Base-by-base conservation (phyloP, 805 yeast species). In the Hagleromyces aurorensis region DNA sequence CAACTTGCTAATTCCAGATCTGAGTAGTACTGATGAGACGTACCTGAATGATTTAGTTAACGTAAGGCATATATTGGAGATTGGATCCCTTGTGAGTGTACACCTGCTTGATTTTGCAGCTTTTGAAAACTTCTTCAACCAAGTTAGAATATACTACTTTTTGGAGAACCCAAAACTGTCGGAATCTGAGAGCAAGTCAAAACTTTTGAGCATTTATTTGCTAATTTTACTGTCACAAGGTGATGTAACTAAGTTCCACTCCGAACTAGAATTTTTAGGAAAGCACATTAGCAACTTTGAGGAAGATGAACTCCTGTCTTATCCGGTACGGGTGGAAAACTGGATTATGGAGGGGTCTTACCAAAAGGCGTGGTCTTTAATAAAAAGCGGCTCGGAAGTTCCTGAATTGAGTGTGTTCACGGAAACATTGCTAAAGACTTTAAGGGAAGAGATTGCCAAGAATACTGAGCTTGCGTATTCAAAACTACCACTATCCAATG, bases 341-440 rank as follows among this genome's bases (percentile, higher is more conserved):
- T 84, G 93, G 80, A 71, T 91, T 42, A 85, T 89, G 79, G 97
- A 91, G 61, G 98, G 98, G 23, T 81, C 89, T 41, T 91, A 87
- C 59, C 91, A 85, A 57, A 83, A 83, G 57, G 89, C 87, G 25
- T 82, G 91, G 80, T 78, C 73, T 44, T 68, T 82, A 32, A 68
- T 81, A 61, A 50, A 46, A 44, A 44, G 41, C 32, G 62, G 53
- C 6, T 43, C 39, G 30, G 53, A 48, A 25, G 75, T 78, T 41
- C 72, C 75, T 34, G 97, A 91, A 55, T 87, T 77, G 56, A 71
- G 70, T 35, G 69, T 83, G 26, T 83, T 89, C 57, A 80, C 85
- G 36, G 76, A 71, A 34, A 76, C 81, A 13, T 67, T 87, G 52
- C 70, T 79, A 44, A 68, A 69, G 43, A 84, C 96, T 2, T 80